Percentiles rank a stretch among this genome's conserved stretches.
These are phyloP conservation scores for Talaromyces ruber DNA, from an alignment of 495 filamentous ascomycete genomes.

Conservation along the genomic window DNA sequence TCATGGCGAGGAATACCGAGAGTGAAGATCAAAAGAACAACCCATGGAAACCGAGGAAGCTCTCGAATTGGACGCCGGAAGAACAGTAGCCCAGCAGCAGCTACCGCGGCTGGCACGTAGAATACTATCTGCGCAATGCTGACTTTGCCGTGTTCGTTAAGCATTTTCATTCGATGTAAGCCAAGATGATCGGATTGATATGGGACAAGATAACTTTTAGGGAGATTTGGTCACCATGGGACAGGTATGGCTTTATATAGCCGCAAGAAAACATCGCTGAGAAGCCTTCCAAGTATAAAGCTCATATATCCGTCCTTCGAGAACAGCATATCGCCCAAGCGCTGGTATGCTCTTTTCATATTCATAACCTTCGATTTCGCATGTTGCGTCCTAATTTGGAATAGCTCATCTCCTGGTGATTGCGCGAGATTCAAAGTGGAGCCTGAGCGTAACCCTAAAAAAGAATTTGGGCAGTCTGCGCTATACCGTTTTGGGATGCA, in stretches of 20 bases:
- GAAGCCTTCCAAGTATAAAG: background rate
- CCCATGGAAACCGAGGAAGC: constrained; percentile 13
- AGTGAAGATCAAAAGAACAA: constrained; percentile 13
- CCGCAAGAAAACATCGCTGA: background rate
- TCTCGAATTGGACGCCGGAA: constrained; percentile 11
- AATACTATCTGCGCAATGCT: constrained; percentile 19
- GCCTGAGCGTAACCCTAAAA: background rate
- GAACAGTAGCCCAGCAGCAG: constrained; percentile 10
- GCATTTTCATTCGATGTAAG: constrained; percentile 8
- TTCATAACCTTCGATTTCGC: background rate
- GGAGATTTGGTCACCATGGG: background rate
- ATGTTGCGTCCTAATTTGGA: constrained; percentile 4
- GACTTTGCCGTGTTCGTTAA: constrained; percentile 15
- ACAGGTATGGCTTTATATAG: background rate
- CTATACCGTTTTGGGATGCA: background rate
- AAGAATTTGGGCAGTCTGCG: background rate
- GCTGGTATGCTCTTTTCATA: background rate
- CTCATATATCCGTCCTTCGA: background rate
- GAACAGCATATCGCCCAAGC: background rate
- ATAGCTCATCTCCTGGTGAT: background rate
- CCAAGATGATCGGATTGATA: background rate
- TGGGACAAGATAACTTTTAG: background rate
- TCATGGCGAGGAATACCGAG: background rate
- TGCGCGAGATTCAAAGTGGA: background rate
- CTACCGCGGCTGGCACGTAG: constrained; percentile 13